Percentiles rank a stretch among this genome's conserved stretches.
Evolutionary conservation across 2,329 filamentous ascomycete genomes (phyloP).

Genomic region (Cadophora gregata): DNA sequence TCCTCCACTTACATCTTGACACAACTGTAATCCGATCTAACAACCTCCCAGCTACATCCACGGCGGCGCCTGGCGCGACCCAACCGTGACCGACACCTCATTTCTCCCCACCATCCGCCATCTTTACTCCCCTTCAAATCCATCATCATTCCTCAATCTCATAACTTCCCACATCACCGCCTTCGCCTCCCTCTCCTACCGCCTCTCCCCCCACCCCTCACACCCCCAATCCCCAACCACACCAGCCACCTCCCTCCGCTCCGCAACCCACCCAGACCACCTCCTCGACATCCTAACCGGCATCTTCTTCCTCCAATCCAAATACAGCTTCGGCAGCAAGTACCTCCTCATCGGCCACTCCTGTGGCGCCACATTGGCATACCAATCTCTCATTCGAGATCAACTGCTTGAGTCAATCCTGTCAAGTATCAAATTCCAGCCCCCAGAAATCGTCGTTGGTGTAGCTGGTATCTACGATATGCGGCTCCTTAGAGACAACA

Average conservation of each 20-base stretch:
- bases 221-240: constrained; percentile 46
- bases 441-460: constrained; percentile 61
- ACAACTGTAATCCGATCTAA: background rate
- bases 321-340: constrained; percentile 50
- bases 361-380: constrained; percentile 67
- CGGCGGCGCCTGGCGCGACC: constrained; percentile 68
- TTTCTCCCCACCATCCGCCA: constrained; percentile 21
- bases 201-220: constrained; percentile 62
- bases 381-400: constrained; percentile 54
- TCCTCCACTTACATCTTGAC: background rate
- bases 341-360: constrained; percentile 68
- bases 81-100: constrained; percentile 50
- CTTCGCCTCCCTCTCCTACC: constrained; percentile 69
- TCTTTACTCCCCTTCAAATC: constrained; percentile 29
- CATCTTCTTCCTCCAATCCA: constrained; percentile 55
- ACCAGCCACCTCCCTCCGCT: constrained; percentile 41
- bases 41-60: constrained; percentile 51
- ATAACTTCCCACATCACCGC: constrained; percentile 55
- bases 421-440: constrained; percentile 9
- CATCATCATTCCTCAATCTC: constrained; percentile 36
- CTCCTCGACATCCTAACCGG: constrained; percentile 60
- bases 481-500: constrained; percentile 29
- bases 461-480: constrained; percentile 73
- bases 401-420: background rate
- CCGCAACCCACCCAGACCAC: constrained; percentile 65